phyloP scores from a whole-genome alignment of 2,329 filamentous ascomycete species.

The Emergomyces orientalis region DNA sequence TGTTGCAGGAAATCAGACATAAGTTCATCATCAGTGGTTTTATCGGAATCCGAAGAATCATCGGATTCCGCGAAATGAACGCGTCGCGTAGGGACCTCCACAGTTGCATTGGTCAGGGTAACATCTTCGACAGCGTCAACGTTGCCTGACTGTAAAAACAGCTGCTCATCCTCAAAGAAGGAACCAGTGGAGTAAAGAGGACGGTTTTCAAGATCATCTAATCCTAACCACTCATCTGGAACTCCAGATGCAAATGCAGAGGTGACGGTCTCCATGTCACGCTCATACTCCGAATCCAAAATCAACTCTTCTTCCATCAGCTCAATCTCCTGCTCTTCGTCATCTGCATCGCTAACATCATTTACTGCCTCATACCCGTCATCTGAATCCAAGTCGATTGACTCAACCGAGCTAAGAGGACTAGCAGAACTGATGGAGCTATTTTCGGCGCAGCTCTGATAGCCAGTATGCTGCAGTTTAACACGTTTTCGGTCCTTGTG shows the following conservation, averaged over 20 bases:
- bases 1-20: constrained; percentile 72
- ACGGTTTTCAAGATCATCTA: constrained; percentile 38
- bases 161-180: constrained; percentile 37
- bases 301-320: constrained; percentile 71
- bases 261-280: constrained; percentile 17
- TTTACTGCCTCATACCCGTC: constrained; percentile 64
- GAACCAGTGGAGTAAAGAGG: constrained; percentile 32
- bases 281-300: constrained; percentile 38
- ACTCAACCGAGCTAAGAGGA: constrained; percentile 12
- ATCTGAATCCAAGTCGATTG: constrained; percentile 18
- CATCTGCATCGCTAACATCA: constrained; percentile 68
- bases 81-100: constrained; percentile 43
- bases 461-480: constrained; percentile 17
- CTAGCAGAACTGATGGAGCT: constrained; percentile 14
- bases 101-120: constrained; percentile 28
- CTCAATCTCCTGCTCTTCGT: constrained; percentile 69
- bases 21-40: constrained; percentile 52
- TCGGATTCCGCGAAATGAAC: constrained; percentile 65
- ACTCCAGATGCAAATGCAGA: constrained; percentile 19
- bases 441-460: constrained; percentile 9
- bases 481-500: constrained; percentile 28
- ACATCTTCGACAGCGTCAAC: constrained; percentile 33
- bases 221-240: constrained; percentile 44
- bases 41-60: constrained; percentile 48
- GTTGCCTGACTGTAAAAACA: constrained; percentile 25